Base-by-base conservation (phyloP, 1,139 yeast species). In the Saccharomyces uvarum region DNA sequence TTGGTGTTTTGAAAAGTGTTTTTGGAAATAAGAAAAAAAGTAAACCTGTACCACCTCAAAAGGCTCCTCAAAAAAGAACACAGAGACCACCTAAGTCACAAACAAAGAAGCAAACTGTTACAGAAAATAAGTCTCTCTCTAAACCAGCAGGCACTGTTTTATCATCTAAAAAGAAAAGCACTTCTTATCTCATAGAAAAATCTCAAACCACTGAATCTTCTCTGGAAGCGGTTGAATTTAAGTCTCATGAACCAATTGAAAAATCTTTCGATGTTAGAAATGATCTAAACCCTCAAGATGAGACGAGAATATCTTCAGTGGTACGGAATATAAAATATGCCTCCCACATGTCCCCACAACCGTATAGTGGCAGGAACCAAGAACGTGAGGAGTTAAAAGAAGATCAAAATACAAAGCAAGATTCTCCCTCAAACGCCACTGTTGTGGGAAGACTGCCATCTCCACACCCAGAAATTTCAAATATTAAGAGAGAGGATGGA, bases 21-120 rank as follows among this genome's bases (percentile, higher is more conserved):
- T 64, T 65, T 53, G 53, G 59, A n/a, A 54, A 51, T 19, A 60
- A 58, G 44, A 50, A 47, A 24, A 54, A 55, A 46, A 51, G 51
- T 4, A 55, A 48, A 14, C 33, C 24, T 31, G n/a, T 50, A 48
- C 42, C 50, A 49, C 8, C 50, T 48, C 13, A 49, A 16, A 19
- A 13, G 5, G 24, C 5, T 4, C n/a, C 44, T 8, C 16, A 38
- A 16, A 38, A 38, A 16, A 16, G 9, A 2, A 1, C 44, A 19
- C 44, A 38, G 24, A 16, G 24, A 5, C 44, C 6, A 3, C 24
- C 24, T 16, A 38, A 38, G 24, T 16, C 44, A 9, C 7, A 21
- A 38, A 13, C 19, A 19, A 38, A 19, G 24, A 38, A 38, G n/a
- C 21, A 9, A 11, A 9, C 9, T 6, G 16, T 14, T 14, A n/a